Base-by-base conservation (phyloP, 495 filamentous ascomycete genomes). In the Aspergillus baeticus region DNA sequence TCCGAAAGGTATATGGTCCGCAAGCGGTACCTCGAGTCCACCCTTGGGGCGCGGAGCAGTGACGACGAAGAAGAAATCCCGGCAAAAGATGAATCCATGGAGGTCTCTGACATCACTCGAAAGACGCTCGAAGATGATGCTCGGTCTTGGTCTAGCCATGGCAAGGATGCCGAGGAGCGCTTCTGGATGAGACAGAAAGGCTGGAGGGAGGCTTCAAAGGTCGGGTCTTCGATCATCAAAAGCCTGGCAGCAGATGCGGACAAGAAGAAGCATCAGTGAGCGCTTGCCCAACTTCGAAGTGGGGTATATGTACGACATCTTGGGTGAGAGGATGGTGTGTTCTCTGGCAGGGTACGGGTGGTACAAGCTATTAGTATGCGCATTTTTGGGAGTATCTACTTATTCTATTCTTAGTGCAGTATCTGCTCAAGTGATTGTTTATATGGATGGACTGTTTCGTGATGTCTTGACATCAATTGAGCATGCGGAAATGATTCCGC, bases 131-230 rank as follows among this genome's bases (percentile, higher is more conserved):
- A 87, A 58, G 88, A 92, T 53, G 89, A 94, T 61, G 90, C 88
- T 3, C 75, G 89, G 22, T 68, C 71, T 53, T 67, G 80, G 69
- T 85, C 59, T 58, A 69, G 69, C 58, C 77, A 69, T 56, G 74
- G 57, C 37, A 78, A 68, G 55, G 80, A 78, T 22, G 79, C 84
- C 0, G 84, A 86, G 47, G 78, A 87, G 61, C 68, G 72, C 33
- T 92, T 93, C 63, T 93, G 89, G 89, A 74, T 64, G 52, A 72
- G 80, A 33, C 89, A 91, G 72, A 74, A 74, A 41, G 81, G 83
- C 3, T 82, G 84, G 76, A 71, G 63, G 41, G 87, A 89, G 67
- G 82, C 82, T 31, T 77, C 81, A 1, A 62, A 77, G 57, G 75
- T 87, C 11, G 89, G 85, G 3, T 70, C 65, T 38, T 65, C 71